Evolutionary conservation across 495 filamentous ascomycete genomes (phyloP).

Genomic region (Xylaria longipes): DNA sequence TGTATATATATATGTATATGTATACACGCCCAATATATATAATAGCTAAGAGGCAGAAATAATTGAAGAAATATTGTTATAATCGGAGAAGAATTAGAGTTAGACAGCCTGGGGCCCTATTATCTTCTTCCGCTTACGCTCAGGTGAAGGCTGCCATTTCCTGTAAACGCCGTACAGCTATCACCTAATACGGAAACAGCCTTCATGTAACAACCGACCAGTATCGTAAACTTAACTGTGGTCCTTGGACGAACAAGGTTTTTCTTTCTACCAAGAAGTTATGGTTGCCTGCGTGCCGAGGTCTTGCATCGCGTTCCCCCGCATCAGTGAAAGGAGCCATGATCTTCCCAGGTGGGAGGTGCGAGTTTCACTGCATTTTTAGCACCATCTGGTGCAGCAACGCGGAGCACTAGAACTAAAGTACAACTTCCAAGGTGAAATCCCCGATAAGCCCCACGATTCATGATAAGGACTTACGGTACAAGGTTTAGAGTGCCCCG

Average conservation of each 20-base stretch:
- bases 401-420: no score
- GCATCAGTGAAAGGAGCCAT: no score
- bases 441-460: background rate
- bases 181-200: background rate
- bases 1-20: background rate
- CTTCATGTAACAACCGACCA: background rate
- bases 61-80: background rate
- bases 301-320: no score
- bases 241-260: background rate
- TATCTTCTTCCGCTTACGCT: background rate
- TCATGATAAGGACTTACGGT: background rate
- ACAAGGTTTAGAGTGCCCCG: background rate
- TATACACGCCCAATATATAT: background rate
- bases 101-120: background rate
- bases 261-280: background rate
- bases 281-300: background rate
- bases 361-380: conserved; percentile 5
- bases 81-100: background rate
- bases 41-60: background rate
- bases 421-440: background rate
- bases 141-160: background rate
- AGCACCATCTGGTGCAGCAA: background rate
- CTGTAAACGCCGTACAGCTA: background rate
- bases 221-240: background rate
- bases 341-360: no score